Percentiles rank a stretch among this genome's conserved stretches.
These are phyloP conservation scores for Miamiensis avidus DNA, from an alignment of 169 alveolate genomes.

Conservation along the genomic window DNA sequence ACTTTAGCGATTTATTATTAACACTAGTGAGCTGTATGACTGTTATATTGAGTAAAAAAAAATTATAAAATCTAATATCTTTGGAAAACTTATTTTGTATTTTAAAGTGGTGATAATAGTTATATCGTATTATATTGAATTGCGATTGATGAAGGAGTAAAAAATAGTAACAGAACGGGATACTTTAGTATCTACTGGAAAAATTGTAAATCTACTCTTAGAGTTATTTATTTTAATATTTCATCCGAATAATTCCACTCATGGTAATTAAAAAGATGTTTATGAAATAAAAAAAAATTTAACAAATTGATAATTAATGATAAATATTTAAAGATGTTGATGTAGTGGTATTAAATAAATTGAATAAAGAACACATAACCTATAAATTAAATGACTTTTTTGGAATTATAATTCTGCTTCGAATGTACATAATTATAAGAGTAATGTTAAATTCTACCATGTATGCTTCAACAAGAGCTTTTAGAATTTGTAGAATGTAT, in stretches of 20 bases:
- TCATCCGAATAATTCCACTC: neutral
- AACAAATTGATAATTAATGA: too few species aligned
- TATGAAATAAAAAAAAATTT: too few species aligned
- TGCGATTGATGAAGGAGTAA: too few species aligned
- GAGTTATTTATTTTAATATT: neutral
- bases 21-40: neutral
- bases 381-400: neutral
- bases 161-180: too few species aligned
- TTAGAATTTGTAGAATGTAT: neutral
- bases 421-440: neutral
- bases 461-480: neutral
- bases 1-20: neutral
- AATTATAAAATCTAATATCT: too few species aligned
- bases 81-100: too few species aligned
- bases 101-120: too few species aligned
- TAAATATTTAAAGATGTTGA: neutral
- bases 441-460: neutral
- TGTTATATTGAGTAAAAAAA: neutral
- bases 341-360: too few species aligned
- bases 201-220: neutral
- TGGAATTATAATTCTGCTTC: neutral
- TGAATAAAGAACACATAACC: too few species aligned
- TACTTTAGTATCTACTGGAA: neutral
- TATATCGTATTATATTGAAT: too few species aligned
- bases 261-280: neutral